These are phyloP conservation scores for Eustoma russellianum DNA, from an alignment of 257 asterid species.

Conservation along the genomic window DNA sequence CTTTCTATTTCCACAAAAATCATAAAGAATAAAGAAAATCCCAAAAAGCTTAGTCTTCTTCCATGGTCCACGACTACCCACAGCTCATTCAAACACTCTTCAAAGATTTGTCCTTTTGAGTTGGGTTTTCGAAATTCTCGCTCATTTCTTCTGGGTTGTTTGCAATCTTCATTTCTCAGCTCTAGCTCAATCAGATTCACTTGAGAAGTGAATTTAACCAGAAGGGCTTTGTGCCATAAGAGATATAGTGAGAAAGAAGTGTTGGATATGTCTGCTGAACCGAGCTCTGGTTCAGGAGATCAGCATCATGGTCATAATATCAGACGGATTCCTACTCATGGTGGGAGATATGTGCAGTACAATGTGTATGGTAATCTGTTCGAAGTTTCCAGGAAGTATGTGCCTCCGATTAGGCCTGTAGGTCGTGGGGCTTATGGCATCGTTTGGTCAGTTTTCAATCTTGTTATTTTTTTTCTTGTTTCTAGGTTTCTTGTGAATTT, in stretches of 20 bases:
- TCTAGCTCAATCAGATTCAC: not conserved
- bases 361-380: constrained; percentile 39
- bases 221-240: not conserved
- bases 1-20: constrained; percentile 27
- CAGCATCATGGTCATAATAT: constrained; percentile 29
- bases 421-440: constrained; percentile 49
- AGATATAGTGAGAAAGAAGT: not conserved
- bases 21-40: constrained; percentile 19
- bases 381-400: constrained; percentile 39
- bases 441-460: constrained; percentile 25
- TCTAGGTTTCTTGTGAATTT: constrained; percentile 2
- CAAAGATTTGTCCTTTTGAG: constrained; percentile 13
- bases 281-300: constrained; percentile 26
- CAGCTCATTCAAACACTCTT: constrained; percentile 13
- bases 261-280: constrained; percentile 15
- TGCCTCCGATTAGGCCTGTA: constrained; percentile 40
- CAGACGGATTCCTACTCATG: constrained; percentile 32
- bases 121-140: constrained; percentile 16
- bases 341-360: constrained; percentile 39
- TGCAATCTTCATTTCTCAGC: not conserved
- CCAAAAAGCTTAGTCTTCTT: constrained; percentile 10
- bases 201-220: too few species aligned
- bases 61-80: constrained; percentile 26
- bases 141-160: not conserved
- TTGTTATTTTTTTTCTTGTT: not conserved